These are phyloP conservation scores for Phytopythium mirpurense DNA, from an alignment of 352 stramenopile species.

Conservation along the genomic window DNA sequence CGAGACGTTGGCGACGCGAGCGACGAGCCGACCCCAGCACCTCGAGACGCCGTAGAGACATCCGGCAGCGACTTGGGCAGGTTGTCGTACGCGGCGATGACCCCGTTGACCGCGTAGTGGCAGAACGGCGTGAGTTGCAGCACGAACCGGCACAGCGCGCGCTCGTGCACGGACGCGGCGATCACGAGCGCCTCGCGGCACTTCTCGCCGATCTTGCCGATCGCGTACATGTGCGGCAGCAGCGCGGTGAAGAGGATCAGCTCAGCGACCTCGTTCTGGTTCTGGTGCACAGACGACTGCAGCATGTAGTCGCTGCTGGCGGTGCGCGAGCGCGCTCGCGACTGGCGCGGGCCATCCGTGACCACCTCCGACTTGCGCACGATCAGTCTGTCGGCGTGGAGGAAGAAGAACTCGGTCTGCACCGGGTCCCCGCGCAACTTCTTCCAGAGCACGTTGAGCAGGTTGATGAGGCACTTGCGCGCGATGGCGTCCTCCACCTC, in stretches of 20 bases:
- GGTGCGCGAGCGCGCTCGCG: conserved; percentile 26
- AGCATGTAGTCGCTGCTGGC: conserved; percentile 20
- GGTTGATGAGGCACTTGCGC: conserved; percentile 75
- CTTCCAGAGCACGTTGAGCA: conserved; percentile 84
- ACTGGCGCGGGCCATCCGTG: conserved; percentile 4
- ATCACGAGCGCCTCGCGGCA: conserved; percentile 82
- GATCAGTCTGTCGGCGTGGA: conserved; percentile 58
- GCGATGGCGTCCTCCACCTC: conserved; percentile 82
- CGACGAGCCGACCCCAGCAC: conserved; percentile 9
- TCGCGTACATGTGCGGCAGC: conserved; percentile 81
- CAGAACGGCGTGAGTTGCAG: conserved; percentile 84
- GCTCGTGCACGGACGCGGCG: conserved; percentile 67
- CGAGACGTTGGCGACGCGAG: conserved; percentile 12
- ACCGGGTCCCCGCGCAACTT: conserved; percentile 79
- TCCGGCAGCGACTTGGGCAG: conserved; percentile 64
- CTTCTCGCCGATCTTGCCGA: conserved; percentile 76
- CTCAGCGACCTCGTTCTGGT: conserved; percentile 54
- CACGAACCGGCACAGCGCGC: conserved; percentile 76
- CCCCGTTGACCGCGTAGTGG: conserved; percentile 80
- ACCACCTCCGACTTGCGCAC: conserved; percentile 36
- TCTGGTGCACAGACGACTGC: conserved; percentile 23
- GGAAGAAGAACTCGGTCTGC: conserved; percentile 87
- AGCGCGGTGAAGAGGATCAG: conserved; percentile 81
- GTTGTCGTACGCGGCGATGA: conserved; percentile 77
- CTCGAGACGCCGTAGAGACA: conserved; percentile 1